Conservation (phyloP, 805 yeast genomes). For the Starmerella lactis-condensi region DNA sequence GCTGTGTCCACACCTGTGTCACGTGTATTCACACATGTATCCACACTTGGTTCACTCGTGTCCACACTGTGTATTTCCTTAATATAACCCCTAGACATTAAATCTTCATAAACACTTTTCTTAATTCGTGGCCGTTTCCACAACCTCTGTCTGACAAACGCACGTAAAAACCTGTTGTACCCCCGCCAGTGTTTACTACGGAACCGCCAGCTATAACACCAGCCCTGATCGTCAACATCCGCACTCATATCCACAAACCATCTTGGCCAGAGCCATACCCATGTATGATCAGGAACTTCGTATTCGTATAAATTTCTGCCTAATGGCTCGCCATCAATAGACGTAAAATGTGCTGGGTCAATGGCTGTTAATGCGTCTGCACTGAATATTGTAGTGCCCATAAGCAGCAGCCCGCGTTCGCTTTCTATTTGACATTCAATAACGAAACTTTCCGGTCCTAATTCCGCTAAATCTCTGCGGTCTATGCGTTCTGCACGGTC, state of each 20-base stretch:
- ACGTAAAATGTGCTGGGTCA: constrained; percentile 26
- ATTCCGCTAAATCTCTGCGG: too few species aligned
- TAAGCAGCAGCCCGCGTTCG: constrained; percentile 26
- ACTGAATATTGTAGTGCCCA: constrained; percentile 26
- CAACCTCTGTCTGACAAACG: constrained; percentile 45
- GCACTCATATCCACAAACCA: constrained; percentile 58
- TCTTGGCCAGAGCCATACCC: constrained; percentile 51
- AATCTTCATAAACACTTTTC: too few species aligned
- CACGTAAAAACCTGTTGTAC: constrained; percentile 32
- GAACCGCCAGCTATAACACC: constrained; percentile 47
- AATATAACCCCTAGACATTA: not conserved
- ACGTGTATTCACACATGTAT: not conserved
- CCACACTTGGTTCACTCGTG: not conserved
- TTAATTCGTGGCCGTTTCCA: constrained; percentile 33
- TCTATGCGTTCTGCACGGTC: too few species aligned
- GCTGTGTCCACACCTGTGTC: not conserved
- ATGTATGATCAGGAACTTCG: constrained; percentile 36
- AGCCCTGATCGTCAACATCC: constrained; percentile 72
- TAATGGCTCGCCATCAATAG: constrained; percentile 18
- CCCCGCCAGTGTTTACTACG: constrained; percentile 43
- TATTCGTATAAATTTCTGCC: constrained; percentile 16
- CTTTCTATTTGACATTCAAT: constrained; percentile 23
- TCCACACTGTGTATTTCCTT: not conserved
- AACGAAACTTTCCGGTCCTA: constrained; percentile 12
- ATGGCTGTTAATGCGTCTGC: constrained; percentile 21